These are phyloP conservation scores for Thuja plicata DNA, from an alignment of 83 land plant genomes.

Conservation along the genomic window DNA sequence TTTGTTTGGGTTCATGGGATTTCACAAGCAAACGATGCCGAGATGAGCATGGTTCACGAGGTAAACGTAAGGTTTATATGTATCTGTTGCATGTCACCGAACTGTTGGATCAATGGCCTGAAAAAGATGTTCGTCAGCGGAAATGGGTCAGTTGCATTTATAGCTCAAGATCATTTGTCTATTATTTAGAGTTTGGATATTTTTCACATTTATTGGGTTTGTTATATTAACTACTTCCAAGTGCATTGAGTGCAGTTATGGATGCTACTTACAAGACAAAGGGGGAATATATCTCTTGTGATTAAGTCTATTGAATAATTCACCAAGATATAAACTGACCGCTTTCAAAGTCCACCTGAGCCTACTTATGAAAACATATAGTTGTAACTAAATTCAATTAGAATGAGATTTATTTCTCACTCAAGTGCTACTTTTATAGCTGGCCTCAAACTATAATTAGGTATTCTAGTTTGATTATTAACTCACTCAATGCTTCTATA, in stretches of 20 bases:
- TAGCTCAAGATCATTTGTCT: background rate
- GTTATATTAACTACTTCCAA: background rate
- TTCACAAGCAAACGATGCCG: constrained; percentile 46
- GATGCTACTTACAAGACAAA: background rate
- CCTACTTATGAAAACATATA: background rate
- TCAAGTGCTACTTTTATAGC: background rate
- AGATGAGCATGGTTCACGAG: constrained; percentile 17
- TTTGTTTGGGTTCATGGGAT: constrained; percentile 46
- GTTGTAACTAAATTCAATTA: background rate
- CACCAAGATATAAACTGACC: background rate
- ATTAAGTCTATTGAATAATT: background rate
- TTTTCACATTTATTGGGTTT: background rate
- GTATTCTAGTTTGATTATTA: background rate
- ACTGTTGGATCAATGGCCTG: constrained; percentile 63
- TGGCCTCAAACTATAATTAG: background rate
- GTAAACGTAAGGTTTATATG: constrained; percentile 46
- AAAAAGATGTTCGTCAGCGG: constrained; percentile 39
- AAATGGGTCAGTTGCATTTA: constrained; percentile 43
- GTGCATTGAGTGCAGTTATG: background rate
- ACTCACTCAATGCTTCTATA: background rate
- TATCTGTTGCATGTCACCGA: constrained; percentile 60
- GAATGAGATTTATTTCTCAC: background rate
- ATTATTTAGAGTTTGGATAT: background rate
- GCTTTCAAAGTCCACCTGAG: background rate
- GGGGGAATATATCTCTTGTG: background rate